These are phyloP conservation scores for Fusarium ambrosium DNA, from an alignment of 2,329 filamentous ascomycete genomes.

Conservation along the genomic window DNA sequence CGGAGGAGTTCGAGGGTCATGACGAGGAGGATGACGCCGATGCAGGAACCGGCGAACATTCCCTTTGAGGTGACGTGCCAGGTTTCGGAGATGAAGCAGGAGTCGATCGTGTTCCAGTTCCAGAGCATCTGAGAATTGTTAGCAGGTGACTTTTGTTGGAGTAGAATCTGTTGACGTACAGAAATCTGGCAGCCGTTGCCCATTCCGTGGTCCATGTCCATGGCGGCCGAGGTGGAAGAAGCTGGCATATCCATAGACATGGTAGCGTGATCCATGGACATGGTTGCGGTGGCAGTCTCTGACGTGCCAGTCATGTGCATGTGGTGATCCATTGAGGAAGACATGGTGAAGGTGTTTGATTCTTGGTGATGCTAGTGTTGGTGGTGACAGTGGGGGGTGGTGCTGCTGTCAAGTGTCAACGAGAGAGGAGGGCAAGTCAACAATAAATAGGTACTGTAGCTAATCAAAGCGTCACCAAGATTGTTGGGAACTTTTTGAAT, in stretches of 20 bases:
- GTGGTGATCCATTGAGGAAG: constrained; percentile 16
- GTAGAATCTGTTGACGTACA: constrained; percentile 43
- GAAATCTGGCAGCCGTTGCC: constrained; percentile 55
- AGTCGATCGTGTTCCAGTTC: constrained; percentile 81
- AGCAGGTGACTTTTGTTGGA: not conserved
- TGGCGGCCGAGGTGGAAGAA: constrained; percentile 25
- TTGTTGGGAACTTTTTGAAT: constrained; percentile 14
- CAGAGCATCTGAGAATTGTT: constrained; percentile 74
- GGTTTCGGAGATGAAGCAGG: constrained; percentile 75
- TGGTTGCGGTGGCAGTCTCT: constrained; percentile 15
- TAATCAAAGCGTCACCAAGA: not conserved
- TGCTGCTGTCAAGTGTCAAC: not conserved
- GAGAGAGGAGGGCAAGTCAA: not conserved
- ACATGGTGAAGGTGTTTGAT: not conserved
- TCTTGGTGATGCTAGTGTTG: not conserved
- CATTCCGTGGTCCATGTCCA: constrained; percentile 33
- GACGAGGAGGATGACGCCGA: constrained; percentile 82
- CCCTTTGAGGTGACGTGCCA: constrained; percentile 79
- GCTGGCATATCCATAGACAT: constrained; percentile 41
- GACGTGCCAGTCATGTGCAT: constrained; percentile 33
- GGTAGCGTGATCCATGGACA: constrained; percentile 26
- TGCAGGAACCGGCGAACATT: constrained; percentile 85
- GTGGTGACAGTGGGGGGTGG: not conserved
- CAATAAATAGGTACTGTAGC: not conserved
- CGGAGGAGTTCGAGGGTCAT: constrained; percentile 80